Base-by-base conservation (phyloP, 768 basidiomycete genomes). In the Hericium alpestre region DNA sequence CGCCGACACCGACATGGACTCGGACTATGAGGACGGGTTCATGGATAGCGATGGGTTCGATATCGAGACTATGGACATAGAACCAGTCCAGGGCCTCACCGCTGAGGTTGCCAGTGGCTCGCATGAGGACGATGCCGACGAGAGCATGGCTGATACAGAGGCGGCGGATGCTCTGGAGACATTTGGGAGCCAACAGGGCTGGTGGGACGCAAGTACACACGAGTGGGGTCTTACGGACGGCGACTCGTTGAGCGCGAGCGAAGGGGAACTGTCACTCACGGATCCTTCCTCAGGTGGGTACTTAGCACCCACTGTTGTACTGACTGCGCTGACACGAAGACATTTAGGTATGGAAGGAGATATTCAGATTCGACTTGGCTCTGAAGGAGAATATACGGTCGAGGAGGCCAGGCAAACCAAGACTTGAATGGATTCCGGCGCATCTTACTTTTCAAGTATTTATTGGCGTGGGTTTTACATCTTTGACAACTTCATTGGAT, bases 41-140 rank as follows among this genome's bases (percentile, higher is more conserved):
- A 59, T 65, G 41, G 63, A 59, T 39, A 64, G 64, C 46, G 61
- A 59, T 22, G 63, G 61, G 6, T 46, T 56, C 38, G 67, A 64
- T 39, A 7, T 61, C n/a, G 65, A 66, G 13, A 47, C 56, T 8
- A 63, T 66, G 48, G 67, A 67, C 50, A 40, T 60, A 12, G 64
- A 59, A 4, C 61, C 48, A 6, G 61, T 60, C 41, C 49, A 43
- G 11, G 18, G 7, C 6, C 16, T 20, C 25, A 15, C 23, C n/a
- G 43, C 15, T 13, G 61, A 60, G 15, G 65, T 65, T 23, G 76
- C 74, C 49, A 74, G 73, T 68, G 73, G 69, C n/a, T 68, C 73
- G 43, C 76, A 73, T 39, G 77, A 79, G 53, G 72, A 73, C 18
- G 59, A 61, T 15, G 63, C 52, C 13, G 55, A 59, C 13, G 68